Percentiles rank a stretch among this genome's conserved stretches.
phyloP scores from a whole-genome alignment of 2,329 filamentous ascomycete genomes.

The Scleromitrula shiraiana region DNA sequence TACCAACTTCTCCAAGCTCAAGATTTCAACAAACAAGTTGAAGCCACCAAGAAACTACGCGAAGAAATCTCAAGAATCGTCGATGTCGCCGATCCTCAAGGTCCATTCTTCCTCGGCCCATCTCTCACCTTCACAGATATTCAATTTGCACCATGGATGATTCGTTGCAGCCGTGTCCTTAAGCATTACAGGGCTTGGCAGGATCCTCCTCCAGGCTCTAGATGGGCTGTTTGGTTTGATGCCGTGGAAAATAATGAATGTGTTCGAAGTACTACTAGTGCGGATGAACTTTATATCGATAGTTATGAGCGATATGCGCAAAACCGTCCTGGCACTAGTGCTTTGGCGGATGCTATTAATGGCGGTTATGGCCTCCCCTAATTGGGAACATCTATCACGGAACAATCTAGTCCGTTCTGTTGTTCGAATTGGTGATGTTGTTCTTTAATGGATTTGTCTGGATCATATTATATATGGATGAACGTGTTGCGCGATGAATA shows the following conservation, averaged over 20 bases:
- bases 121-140: slow-evolving; percentile 33
- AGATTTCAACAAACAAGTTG: slow-evolving; percentile 48
- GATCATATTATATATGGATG: too few relatives aligned
- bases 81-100: slow-evolving; percentile 28
- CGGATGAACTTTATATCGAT: slow-evolving; percentile 53
- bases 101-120: slow-evolving; percentile 31
- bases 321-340: slow-evolving; percentile 51
- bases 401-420: too few relatives aligned
- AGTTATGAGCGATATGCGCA: slow-evolving; percentile 62
- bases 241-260: slow-evolving; percentile 33
- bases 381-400: too few relatives aligned
- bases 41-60: slow-evolving; percentile 53
- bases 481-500: too few relatives aligned
- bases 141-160: slow-evolving; percentile 34
- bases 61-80: slow-evolving; percentile 48
- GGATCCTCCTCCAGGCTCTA: slow-evolving; percentile 29
- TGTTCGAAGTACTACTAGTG: slow-evolving; percentile 32
- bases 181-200: slow-evolving; percentile 34
- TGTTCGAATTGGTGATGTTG: too few relatives aligned
- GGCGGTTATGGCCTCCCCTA: slow-evolving; percentile 35
- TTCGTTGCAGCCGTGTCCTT: slow-evolving; percentile 32
- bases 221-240: slow-evolving; percentile 32
- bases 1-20: slow-evolving; percentile 64
- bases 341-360: slow-evolving; percentile 52
- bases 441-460: too few relatives aligned